Evolutionary conservation across 1,284 basidiomycete species (phyloP).

Genomic region (Flammula alnicola): DNA sequence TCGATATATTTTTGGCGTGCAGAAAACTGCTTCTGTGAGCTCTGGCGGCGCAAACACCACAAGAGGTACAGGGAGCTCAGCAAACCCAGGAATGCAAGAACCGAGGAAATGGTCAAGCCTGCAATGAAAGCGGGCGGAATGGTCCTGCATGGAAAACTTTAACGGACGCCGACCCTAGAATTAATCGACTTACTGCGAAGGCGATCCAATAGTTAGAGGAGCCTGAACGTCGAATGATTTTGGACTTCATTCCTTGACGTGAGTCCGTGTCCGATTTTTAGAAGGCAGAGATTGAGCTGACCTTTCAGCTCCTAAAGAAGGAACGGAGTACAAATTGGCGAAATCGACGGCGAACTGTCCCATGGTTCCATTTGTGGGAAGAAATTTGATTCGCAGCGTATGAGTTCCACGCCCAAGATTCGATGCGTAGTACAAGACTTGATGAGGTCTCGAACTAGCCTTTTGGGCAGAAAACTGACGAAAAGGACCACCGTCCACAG

Average conservation of each 20-base stretch:
- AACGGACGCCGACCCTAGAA: background rate
- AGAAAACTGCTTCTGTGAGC: no score
- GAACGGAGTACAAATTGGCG: conserved; percentile 22
- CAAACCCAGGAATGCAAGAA: conserved; percentile 8
- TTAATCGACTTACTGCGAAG: background rate
- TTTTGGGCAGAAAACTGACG: conserved; percentile 15
- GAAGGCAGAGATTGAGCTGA: background rate
- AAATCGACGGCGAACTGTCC: conserved; percentile 21
- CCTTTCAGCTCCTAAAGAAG: conserved; percentile 13
- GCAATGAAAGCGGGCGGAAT: background rate
- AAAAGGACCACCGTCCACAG: conserved; percentile 35
- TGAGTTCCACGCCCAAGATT: conserved; percentile 21
- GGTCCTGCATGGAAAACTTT: background rate
- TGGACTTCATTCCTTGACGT: no score
- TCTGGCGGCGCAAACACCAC: conserved; percentile 5
- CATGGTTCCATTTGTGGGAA: conserved; percentile 13
- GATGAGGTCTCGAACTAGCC: conserved; percentile 18
- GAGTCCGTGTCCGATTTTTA: no score
- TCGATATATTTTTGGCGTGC: no score
- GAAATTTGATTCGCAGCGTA: conserved; percentile 17
- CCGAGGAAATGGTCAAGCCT: conserved; percentile 11
- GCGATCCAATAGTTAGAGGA: background rate
- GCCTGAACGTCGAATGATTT: no score
- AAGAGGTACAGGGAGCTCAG: conserved; percentile 7
- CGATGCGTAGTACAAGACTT: conserved; percentile 21